Evolutionary conservation across 2,329 filamentous ascomycete genomes (phyloP).

Genomic region (Thielaviopsis cerberus): DNA sequence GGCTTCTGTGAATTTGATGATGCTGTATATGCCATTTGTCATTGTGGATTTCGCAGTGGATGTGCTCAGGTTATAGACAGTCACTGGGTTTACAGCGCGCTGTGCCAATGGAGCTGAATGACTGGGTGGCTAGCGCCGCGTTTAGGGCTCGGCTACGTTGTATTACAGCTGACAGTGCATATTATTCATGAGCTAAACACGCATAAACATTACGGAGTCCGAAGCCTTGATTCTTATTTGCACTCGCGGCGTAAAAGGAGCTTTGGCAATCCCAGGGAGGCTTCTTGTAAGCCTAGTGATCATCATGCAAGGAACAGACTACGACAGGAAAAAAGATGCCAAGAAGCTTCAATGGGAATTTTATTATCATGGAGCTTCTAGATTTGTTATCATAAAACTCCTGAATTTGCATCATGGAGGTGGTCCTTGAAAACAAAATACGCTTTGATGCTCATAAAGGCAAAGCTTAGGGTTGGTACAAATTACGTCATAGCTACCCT

Average conservation of each 20-base stretch:
- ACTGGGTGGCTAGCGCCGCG: conserved; percentile 27
- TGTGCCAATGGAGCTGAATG: neutral
- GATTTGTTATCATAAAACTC: too few species aligned
- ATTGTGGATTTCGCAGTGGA: too few species aligned
- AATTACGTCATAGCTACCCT: neutral
- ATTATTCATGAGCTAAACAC: neutral
- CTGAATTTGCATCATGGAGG: too few species aligned
- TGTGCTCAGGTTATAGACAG: too few species aligned
- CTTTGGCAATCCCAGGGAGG: too few species aligned
- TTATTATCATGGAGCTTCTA: too few species aligned
- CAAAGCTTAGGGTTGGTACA: neutral
- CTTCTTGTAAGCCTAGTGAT: neutral
- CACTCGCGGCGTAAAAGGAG: too few species aligned
- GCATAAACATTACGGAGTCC: conserved; percentile 12
- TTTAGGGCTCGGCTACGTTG: conserved; percentile 18
- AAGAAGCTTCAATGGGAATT: too few species aligned
- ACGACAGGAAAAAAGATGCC: neutral
- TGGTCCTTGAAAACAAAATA: neutral
- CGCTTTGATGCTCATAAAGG: neutral
- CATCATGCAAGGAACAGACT: neutral
- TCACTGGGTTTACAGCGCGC: too few species aligned
- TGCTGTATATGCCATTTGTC: neutral
- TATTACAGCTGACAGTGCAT: neutral
- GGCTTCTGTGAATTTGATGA: neutral
- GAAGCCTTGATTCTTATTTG: conserved; percentile 14